phyloP scores from a whole-genome alignment of 164 flowering plant species.

The Vitis rupestris region DNA sequence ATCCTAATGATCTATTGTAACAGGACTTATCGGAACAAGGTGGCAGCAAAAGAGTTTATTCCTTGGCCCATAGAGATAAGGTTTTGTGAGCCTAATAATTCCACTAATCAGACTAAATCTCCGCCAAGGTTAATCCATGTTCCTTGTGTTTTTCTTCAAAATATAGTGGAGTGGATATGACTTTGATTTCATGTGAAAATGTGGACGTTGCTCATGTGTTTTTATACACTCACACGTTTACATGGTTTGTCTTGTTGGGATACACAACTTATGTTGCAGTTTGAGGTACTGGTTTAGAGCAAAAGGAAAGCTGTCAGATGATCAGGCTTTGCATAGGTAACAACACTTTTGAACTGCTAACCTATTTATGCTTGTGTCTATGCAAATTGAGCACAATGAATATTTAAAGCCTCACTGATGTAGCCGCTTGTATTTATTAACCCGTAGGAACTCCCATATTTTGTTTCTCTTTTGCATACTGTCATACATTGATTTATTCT shows the following conservation, averaged over 20 bases:
- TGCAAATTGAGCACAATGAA: neutral
- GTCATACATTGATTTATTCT: too few species aligned
- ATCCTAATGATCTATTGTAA: constrained; percentile 12
- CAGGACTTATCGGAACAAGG: constrained; percentile 87
- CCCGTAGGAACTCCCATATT: too few species aligned
- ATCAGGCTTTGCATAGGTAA: constrained; percentile 91
- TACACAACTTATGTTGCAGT: constrained; percentile 41
- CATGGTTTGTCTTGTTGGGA: neutral
- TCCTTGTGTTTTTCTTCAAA: neutral
- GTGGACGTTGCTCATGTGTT: neutral
- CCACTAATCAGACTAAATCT: constrained; percentile 59
- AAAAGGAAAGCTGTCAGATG: constrained; percentile 90
- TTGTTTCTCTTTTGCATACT: too few species aligned
- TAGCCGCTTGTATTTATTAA: too few species aligned
- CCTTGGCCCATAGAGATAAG: constrained; percentile 94
- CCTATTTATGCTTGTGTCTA: neutral
- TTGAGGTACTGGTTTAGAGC: constrained; percentile 85
- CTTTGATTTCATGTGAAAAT: neutral
- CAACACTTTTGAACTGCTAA: neutral
- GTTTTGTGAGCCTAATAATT: constrained; percentile 70
- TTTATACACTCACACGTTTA: neutral
- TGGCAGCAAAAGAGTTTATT: constrained; percentile 45
- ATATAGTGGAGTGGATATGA: neutral
- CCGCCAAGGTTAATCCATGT: constrained; percentile 64
- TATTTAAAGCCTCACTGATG: too few species aligned